A percentile compares a stretch with the other conserved stretches of the same genome.
Conservation (phyloP, 441 rosid genomes). For the Bruguiera hainesii region DNA sequence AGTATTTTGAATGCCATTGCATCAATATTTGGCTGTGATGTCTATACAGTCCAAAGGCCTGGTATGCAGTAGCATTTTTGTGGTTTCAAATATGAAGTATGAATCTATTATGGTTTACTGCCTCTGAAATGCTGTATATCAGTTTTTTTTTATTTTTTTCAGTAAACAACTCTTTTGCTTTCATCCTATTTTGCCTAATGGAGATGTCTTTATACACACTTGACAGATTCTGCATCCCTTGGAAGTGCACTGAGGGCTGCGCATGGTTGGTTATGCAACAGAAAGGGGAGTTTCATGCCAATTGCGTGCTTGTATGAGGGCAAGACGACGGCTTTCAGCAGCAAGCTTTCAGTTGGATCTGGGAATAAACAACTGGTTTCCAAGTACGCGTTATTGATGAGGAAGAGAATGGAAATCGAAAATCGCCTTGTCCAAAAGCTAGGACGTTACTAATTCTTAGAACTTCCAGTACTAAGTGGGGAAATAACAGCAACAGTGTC, state of each 20-base stretch:
- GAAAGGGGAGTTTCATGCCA: constrained; percentile 60
- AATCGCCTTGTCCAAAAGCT: constrained; percentile 58
- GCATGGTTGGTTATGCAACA: constrained; percentile 83
- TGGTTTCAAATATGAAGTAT: not conserved
- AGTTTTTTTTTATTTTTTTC: not conserved
- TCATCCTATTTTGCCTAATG: not conserved
- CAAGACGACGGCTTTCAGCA: constrained; percentile 57
- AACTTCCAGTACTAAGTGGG: not conserved
- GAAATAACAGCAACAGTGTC: too few species aligned
- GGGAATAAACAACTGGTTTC: constrained; percentile 49
- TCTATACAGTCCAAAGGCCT: constrained; percentile 73
- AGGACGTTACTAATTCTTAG: constrained; percentile 47
- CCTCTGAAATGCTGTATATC: not conserved
- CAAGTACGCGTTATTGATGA: constrained; percentile 55
- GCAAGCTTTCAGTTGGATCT: constrained; percentile 58
- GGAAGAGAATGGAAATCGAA: constrained; percentile 71
- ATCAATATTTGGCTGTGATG: constrained; percentile 74
- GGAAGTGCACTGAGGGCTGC: constrained; percentile 92
- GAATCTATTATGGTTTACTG: not conserved
- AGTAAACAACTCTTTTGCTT: too few species aligned
- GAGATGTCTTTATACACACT: not conserved
- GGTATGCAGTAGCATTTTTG: constrained; percentile 36
- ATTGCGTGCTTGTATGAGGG: constrained; percentile 58
- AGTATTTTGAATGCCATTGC: constrained; percentile 58
- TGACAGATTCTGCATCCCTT: constrained; percentile 81